Evolutionary conservation across 768 basidiomycete genomes (phyloP), one percentile per base, ranked within the genome.

Genomic region (Porphyrellus cyaneotinctus): DNA sequence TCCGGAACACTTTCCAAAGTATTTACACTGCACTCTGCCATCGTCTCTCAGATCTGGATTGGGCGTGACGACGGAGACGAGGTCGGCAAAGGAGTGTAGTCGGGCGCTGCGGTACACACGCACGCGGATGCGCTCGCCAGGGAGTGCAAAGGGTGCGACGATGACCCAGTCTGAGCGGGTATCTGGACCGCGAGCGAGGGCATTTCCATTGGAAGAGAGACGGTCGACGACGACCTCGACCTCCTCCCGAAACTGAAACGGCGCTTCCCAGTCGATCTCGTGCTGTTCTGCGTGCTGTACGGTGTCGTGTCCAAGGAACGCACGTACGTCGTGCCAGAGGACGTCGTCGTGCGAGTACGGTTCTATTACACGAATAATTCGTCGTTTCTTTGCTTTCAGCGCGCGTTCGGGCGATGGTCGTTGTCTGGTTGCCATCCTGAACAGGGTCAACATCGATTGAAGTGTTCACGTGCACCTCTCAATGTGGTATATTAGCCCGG

Each of bases 1-100:
- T 2, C 95, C 95, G 1, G 82, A 90, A 69, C 95, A 98, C 35
- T 72, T 74, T 0, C 88, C 88, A 73, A 97, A 98, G 66, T 98
- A 94, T 56, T 83, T 81, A 72, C 95, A 98, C 55, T 77, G 74
- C 0, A 89, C 79, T 22, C 81, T 73, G 26, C 68, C 75, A 58
- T 81, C 74, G 58, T 93, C 89, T 47, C 94, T 74, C 50, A 88
- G 70, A 35, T 77, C 78, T 0, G 65, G 54, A 65, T 88, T 93
- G n/a, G 85, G 80, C 1, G 68, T 70, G 31, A 87, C 53, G 24
- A 94, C 74, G 43, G 80, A 75, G 6, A 95, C 35, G 1, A 93
- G 75, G 59, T 93, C 89, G 7, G 85, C 92, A 51, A 81, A 76
- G 6, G 91, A 91, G 65, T 89, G 80, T 57, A 90, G 71, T 30